Conservation (phyloP, 148 eudicot genomes). For the Spergularia marina region DNA sequence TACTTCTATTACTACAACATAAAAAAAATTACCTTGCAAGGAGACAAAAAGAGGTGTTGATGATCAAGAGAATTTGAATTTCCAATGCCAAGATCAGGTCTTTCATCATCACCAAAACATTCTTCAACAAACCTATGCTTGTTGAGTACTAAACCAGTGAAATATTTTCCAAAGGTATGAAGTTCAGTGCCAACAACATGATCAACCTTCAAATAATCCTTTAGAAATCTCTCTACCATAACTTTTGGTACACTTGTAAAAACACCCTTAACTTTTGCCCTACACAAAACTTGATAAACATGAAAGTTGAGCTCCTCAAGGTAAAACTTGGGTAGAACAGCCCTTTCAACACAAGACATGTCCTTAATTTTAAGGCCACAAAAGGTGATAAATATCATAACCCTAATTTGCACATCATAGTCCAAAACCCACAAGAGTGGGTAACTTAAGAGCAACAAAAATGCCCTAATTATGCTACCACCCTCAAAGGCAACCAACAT, state of each 20-base stretch:
- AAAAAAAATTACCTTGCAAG: conserved; percentile 59
- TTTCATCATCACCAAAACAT: conserved; percentile 48
- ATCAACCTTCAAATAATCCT: conserved; percentile 67
- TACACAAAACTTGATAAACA: conserved; percentile 47
- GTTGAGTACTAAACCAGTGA: conserved; percentile 44
- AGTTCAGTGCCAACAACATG: conserved; percentile 69
- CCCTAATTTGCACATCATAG: conserved; percentile 46
- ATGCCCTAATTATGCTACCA: conserved; percentile 76
- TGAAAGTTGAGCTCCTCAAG: conserved; percentile 65
- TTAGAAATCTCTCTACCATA: conserved; percentile 78
- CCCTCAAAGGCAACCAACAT: conserved; percentile 96
- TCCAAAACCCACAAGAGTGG: conserved; percentile 49
- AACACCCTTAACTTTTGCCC: conserved; percentile 39
- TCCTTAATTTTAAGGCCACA: conserved; percentile 70
- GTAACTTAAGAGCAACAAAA: conserved; percentile 55
- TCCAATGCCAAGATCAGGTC: conserved; percentile 71
- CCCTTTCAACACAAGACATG: conserved; percentile 56
- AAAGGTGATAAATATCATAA: conserved; percentile 85
- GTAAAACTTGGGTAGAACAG: conserved; percentile 86
- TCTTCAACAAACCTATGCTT: conserved; percentile 60
- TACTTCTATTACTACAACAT: neutral
- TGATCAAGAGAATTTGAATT: conserved; percentile 52
- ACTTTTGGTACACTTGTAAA: conserved; percentile 78
- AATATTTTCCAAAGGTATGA: conserved; percentile 46
- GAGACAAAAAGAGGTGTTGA: conserved; percentile 52